Base-by-base conservation (phyloP, 495 filamentous ascomycete species). In the Lasiosphaeriaceae sp. region DNA sequence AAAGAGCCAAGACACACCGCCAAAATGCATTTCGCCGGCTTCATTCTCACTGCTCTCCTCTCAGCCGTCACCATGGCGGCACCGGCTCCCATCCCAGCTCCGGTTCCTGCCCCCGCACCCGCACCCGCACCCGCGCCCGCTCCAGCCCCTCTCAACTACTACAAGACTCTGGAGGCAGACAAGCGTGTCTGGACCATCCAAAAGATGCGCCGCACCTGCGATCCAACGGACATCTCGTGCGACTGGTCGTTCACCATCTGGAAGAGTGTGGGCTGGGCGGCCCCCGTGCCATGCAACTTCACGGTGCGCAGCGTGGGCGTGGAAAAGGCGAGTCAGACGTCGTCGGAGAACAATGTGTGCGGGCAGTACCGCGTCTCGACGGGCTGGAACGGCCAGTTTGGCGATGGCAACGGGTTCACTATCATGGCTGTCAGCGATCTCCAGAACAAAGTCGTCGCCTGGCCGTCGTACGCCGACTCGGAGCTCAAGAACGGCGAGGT, bases 311-410 rank as follows among this genome's bases (percentile, higher is more conserved):
- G 11, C n/a, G 22, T 11, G 16, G 16, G 16, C 45, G 72, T 66
- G 45, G 39, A 58, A 8, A 65, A 63, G 26, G 79, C 79, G 49
- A 76, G 67, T 65, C 64, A 67, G 20, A 60, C 71, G 21, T 66
- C 68, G 50, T 76, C 75, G 37, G 70, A 65, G 22, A 70, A 71
- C 20, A 55, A 65, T 56, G 59, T 19, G 26, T 82, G 79, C 65
- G 80, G 78, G 29, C 65, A 59, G 43, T 83, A 68, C 67, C 80
- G 74, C 56, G 59, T 84, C 53, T 81, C 72, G 39, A 78, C 76
- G 17, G 70, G 68, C 63, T 83, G 80, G 80, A 82, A 78, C 67
- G 79, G 77, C 55, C 74, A 79, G 55, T 83, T 82, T 53, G 80
- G 79, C 54, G 50, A 56, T 6, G 73, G 59, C 34, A 69, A 78